Conservation (phyloP, 1,284 basidiomycete genomes). For the Ustilago curta region DNA sequence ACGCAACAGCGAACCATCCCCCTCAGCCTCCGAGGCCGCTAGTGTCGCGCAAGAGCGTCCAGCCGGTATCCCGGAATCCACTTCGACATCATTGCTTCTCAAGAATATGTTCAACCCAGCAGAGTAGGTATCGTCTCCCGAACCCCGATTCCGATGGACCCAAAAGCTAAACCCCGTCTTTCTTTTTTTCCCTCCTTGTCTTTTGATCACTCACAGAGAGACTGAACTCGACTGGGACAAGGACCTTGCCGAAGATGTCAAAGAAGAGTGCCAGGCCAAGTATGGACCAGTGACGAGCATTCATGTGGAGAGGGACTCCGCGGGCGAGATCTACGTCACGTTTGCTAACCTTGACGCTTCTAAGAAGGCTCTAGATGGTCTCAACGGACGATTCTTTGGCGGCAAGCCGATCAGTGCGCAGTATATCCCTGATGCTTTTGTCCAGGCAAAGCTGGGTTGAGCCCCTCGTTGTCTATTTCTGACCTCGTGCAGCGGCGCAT, state of each 20-base stretch:
- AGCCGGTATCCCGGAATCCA: constrained; percentile 70
- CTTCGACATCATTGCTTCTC: constrained; percentile 73
- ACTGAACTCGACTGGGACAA: constrained; percentile 95
- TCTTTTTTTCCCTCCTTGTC: background rate
- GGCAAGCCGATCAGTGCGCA: constrained; percentile 64
- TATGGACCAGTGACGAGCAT: constrained; percentile 88
- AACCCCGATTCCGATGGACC: background rate
- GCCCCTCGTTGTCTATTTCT: background rate
- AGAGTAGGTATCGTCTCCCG: constrained; percentile 71
- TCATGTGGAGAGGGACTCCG: constrained; percentile 90
- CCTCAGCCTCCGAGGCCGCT: constrained; percentile 14
- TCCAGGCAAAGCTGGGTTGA: constrained; percentile 55
- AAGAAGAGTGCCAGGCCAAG: constrained; percentile 89
- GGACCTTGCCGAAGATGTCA: constrained; percentile 95
- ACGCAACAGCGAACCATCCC: constrained; percentile 46
- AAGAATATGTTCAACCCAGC: constrained; percentile 98
- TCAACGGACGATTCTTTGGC: constrained; percentile 80
- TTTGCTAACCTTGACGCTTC: constrained; percentile 84
- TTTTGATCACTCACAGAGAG: constrained; percentile 72
- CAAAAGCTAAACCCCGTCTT: background rate
- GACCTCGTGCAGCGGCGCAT: too few species aligned
- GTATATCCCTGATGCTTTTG: constrained; percentile 59
- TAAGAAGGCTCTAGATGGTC: constrained; percentile 83
- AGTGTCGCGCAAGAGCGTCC: constrained; percentile 72
- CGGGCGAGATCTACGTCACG: constrained; percentile 94